These are phyloP conservation scores for Oryza brachyantha DNA, from an alignment of 176 grass and related monocot species.

Conservation along the genomic window DNA sequence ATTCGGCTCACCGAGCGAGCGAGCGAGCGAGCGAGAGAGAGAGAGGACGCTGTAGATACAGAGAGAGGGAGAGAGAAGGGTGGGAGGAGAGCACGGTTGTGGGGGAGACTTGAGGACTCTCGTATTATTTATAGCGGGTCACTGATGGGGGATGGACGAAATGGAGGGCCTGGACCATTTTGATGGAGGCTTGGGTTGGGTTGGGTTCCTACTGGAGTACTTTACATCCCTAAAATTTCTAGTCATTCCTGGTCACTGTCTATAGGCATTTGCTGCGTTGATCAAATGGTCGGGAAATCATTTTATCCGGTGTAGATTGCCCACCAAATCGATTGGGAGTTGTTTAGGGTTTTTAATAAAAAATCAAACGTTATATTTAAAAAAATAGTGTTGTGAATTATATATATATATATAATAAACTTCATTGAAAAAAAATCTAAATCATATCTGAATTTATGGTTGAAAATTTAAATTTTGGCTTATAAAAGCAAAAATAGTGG, in stretches of 20 bases:
- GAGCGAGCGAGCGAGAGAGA: background rate
- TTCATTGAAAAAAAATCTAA: no score
- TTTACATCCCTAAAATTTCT: background rate
- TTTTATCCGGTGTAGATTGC: background rate
- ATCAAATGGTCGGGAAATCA: background rate
- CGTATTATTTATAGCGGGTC: slow-evolving; percentile 60
- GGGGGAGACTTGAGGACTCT: slow-evolving; percentile 32
- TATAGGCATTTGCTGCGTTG: background rate
- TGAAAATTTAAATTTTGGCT: no score
- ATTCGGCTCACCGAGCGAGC: background rate
- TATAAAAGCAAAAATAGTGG: no score
- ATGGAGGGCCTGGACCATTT: background rate
- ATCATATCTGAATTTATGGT: no score
- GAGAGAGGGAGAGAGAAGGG: background rate
- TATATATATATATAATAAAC: no score
- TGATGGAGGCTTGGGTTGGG: background rate
- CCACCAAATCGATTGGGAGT: background rate
- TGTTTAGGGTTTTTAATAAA: no score
- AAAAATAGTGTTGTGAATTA: no score
- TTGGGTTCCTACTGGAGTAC: background rate
- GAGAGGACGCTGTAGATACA: slow-evolving; percentile 10
- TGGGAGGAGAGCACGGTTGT: background rate
- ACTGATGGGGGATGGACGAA: background rate
- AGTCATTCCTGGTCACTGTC: background rate
- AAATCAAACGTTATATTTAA: no score